A percentile compares a stretch with the other conserved stretches of the same genome.
These are phyloP conservation scores for Clonostachys solani DNA, from an alignment of 2,329 filamentous ascomycete species.

Conservation along the genomic window DNA sequence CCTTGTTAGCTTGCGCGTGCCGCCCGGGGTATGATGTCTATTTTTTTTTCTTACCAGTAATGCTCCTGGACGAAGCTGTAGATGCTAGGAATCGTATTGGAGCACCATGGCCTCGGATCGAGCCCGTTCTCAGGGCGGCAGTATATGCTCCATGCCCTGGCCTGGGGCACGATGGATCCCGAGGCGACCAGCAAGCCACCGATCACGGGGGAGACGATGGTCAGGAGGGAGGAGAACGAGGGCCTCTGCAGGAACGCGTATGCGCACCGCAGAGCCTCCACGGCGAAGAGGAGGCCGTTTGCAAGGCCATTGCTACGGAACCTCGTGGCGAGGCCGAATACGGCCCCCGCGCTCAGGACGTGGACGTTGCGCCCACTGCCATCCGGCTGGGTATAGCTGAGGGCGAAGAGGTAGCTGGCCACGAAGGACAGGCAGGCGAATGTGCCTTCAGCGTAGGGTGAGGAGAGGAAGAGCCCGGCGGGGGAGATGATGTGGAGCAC, in stretches of 20 bases:
- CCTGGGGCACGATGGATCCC: conserved; percentile 70
- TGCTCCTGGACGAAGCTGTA: conserved; percentile 84
- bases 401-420: conserved; percentile 67
- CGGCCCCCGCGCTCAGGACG: conserved; percentile 57
- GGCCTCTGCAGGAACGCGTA: conserved; percentile 14
- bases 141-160: conserved; percentile 68
- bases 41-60: conserved; percentile 68
- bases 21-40: neutral
- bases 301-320: conserved; percentile 85
- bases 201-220: conserved; percentile 53
- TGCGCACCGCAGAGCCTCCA: conserved; percentile 43
- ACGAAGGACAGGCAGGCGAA: conserved; percentile 75
- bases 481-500: conserved; percentile 80
- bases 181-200: conserved; percentile 65
- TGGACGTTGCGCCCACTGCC: conserved; percentile 35
- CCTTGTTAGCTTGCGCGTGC: conserved; percentile 7
- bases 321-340: conserved; percentile 68
- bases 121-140: conserved; percentile 37
- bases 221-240: conserved; percentile 35
- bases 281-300: conserved; percentile 72
- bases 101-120: conserved; percentile 68
- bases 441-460: conserved; percentile 77
- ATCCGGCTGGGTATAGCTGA: conserved; percentile 21
- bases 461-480: conserved; percentile 83
- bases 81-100: conserved; percentile 70